Evolutionary conservation across 2,329 filamentous ascomycete genomes (phyloP).

Genomic region (Diaporthe vexans): DNA sequence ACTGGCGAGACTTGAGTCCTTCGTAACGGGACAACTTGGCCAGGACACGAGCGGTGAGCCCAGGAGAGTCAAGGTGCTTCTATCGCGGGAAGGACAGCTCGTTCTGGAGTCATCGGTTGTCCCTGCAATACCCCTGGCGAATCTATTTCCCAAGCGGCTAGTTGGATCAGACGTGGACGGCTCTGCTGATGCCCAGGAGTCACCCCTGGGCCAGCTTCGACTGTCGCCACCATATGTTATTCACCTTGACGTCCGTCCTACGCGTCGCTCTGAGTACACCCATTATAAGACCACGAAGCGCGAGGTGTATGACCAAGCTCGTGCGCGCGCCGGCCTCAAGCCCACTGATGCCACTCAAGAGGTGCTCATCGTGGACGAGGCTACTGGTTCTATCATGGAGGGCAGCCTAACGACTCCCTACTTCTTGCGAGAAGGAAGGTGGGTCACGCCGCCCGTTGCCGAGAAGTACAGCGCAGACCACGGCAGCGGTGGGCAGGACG

Average conservation of each 20-base stretch:
- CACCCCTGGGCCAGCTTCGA: conserved; percentile 43
- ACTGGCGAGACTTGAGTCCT: conserved; percentile 57
- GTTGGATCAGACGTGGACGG: conserved; percentile 56
- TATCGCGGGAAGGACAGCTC: conserved; percentile 64
- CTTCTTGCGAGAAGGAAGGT: conserved; percentile 78
- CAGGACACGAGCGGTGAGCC: conserved; percentile 50
- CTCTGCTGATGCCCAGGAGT: conserved; percentile 23
- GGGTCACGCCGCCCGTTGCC: conserved; percentile 84
- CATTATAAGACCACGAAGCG: conserved; percentile 88
- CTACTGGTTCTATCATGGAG: conserved; percentile 80
- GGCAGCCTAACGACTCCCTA: conserved; percentile 87
- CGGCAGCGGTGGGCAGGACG: conserved; percentile 83
- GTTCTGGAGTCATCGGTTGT: conserved; percentile 56
- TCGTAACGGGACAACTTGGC: conserved; percentile 50
- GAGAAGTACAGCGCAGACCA: conserved; percentile 50
- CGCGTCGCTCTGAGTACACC: conserved; percentile 74
- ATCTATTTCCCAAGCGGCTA: conserved; percentile 71
- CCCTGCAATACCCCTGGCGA: conserved; percentile 58
- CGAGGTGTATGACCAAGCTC: conserved; percentile 78
- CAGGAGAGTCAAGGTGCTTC: conserved; percentile 68
- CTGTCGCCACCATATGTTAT: conserved; percentile 56
- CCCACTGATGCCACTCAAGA: conserved; percentile 69
- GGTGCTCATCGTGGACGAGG: conserved; percentile 78
- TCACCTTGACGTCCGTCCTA: conserved; percentile 59
- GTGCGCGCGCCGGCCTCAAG: conserved; percentile 70